Conservation (phyloP, 345 rosid species). For the Stellera chamaejasme region DNA sequence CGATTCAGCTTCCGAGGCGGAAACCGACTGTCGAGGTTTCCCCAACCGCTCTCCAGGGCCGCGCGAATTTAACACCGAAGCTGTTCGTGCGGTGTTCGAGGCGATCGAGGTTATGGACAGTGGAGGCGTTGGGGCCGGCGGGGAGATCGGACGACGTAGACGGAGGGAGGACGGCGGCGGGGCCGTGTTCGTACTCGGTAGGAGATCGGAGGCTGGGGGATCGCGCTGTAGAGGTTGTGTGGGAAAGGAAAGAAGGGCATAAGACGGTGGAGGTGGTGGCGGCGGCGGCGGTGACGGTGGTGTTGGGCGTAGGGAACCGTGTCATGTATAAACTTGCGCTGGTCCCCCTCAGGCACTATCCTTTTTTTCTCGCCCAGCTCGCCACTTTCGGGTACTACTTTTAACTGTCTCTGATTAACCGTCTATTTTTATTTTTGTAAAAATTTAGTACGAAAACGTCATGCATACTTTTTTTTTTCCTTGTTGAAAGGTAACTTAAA, state of each 20-base stretch:
- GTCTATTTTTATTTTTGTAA: too few species aligned
- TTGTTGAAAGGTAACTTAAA: too few species aligned
- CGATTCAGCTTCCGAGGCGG: conserved; percentile 18
- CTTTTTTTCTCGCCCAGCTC: conserved; percentile 95
- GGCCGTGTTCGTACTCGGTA: conserved; percentile 31
- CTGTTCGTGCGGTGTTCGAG: conserved; percentile 27
- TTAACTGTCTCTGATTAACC: neutral
- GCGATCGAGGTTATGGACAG: conserved; percentile 16
- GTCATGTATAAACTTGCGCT: conserved; percentile 79
- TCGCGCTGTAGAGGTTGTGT: conserved; percentile 17
- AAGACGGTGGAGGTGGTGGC: conserved; percentile 12
- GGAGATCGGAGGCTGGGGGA: conserved; percentile 24
- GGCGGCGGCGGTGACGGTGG: conserved; percentile 70
- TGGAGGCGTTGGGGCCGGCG: conserved; percentile 24
- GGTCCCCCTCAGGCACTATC: conserved; percentile 79
- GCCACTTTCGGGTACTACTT: conserved; percentile 76
- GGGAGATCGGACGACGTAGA: conserved; percentile 36
- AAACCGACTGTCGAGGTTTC: conserved; percentile 19
- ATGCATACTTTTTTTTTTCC: too few species aligned
- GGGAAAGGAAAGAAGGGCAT: conserved; percentile 10
- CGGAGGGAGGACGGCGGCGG: conserved; percentile 21
- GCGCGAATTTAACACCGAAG: conserved; percentile 17
- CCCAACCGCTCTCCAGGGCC: conserved; percentile 19
- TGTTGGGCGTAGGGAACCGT: conserved; percentile 82
- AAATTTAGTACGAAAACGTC: too few species aligned